Conservation (phyloP, 148 eudicot genomes). For the Vaccinium macrocarpon region DNA sequence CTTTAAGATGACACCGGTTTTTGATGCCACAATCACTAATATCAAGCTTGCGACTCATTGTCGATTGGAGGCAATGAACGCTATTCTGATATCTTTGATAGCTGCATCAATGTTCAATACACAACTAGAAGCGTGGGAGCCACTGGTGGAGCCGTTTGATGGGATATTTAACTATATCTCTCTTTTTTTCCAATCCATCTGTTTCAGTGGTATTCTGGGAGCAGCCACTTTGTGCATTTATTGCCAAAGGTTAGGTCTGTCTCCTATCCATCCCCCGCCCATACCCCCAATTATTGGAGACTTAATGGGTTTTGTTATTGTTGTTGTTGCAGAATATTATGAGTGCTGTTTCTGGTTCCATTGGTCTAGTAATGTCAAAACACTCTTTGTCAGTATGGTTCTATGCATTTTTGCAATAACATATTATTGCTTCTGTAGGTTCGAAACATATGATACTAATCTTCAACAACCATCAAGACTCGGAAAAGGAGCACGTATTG, state of each 20-base stretch:
- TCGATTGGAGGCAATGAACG: conserved; percentile 83
- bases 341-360: not conserved
- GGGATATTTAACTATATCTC: conserved; percentile 89
- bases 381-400: not conserved
- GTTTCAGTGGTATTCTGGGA: too few species aligned
- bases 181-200: too few species aligned
- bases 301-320: too few species aligned
- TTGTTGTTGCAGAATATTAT: not conserved
- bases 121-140: conserved; percentile 95
- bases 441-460: conserved; percentile 81
- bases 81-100: conserved; percentile 77
- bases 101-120: conserved; percentile 94
- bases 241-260: too few species aligned
- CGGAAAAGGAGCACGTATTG: conserved; percentile 76
- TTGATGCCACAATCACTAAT: conserved; percentile 80
- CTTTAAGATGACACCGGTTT: conserved; percentile 86
- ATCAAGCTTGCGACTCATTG: conserved; percentile 96
- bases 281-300: too few species aligned
- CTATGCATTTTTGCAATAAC: not conserved
- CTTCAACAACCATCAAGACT: conserved; percentile 51
- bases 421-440: conserved; percentile 44
- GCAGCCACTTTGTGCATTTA: too few species aligned
- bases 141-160: conserved; percentile 93
- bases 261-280: too few species aligned
- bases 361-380: not conserved